Conservation (phyloP, 2,329 filamentous ascomycete genomes). For the Ilyonectria destructans region DNA sequence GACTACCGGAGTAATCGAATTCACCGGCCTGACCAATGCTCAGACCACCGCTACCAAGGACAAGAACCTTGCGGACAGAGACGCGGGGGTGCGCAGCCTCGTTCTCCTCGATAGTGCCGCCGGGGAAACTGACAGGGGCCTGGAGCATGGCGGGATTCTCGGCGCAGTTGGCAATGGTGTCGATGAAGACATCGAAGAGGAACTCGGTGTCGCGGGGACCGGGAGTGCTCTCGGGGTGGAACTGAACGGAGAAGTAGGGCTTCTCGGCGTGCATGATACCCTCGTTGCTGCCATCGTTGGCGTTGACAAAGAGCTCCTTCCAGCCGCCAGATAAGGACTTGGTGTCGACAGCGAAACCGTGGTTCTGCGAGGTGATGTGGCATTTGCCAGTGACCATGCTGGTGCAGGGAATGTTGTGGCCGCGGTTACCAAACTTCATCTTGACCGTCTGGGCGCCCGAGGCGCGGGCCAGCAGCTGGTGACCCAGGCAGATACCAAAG, state of each 20-base stretch:
- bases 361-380: constrained; percentile 99
- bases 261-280: constrained; percentile 90
- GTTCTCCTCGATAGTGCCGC: constrained; percentile 86
- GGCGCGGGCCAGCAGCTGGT: constrained; percentile 94
- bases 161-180: constrained; percentile 83
- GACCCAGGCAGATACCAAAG: constrained; percentile 96
- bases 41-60: constrained; percentile 94
- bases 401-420: constrained; percentile 98
- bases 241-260: constrained; percentile 99
- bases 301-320: constrained; percentile 97
- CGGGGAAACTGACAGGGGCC: constrained; percentile 88
- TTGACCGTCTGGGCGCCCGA: constrained; percentile 93
- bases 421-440: constrained; percentile 99
- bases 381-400: constrained; percentile 96
- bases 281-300: constrained; percentile 98
- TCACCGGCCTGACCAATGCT: constrained; percentile 98
- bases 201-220: constrained; percentile 97
- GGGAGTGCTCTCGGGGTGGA: constrained; percentile 97
- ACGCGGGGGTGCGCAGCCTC: constrained; percentile 83
- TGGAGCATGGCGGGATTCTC: constrained; percentile 77
- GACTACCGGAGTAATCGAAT: constrained; percentile 98
- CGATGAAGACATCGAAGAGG: constrained; percentile 96
- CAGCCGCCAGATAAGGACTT: constrained; percentile 83
- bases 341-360: constrained; percentile 94
- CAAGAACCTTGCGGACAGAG: constrained; percentile 92